Conservation (phyloP, 1,284 basidiomycete species). For the Leccinum variabile region DNA sequence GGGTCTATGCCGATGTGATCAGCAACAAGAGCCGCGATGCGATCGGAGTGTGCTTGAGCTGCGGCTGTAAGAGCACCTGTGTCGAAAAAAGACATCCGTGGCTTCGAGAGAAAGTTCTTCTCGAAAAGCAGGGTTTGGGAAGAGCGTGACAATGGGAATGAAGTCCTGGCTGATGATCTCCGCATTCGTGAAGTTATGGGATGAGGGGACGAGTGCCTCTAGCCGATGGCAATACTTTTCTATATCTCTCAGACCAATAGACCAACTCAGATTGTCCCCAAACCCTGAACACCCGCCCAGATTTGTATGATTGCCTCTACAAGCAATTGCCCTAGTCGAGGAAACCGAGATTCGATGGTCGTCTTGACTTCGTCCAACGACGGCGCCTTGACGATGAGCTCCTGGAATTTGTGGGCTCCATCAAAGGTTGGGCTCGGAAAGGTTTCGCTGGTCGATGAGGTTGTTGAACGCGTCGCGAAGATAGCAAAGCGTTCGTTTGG, state of each 20-base stretch:
- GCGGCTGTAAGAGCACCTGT: constrained; percentile 55
- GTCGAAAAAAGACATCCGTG: constrained; percentile 89
- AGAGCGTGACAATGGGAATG: constrained; percentile 35
- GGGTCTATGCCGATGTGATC: constrained; percentile 64
- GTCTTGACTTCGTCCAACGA: constrained; percentile 62
- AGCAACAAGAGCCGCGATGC: constrained; percentile 56
- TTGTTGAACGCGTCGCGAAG: constrained; percentile 77
- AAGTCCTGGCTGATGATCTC: constrained; percentile 33
- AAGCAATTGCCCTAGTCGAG: constrained; percentile 52
- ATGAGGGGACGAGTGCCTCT: constrained; percentile 57
- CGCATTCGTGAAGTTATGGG: constrained; percentile 46
- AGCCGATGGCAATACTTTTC: constrained; percentile 87
- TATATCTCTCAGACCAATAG: constrained; percentile 82
- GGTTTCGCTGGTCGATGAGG: constrained; percentile 42
- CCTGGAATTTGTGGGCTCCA: constrained; percentile 79
- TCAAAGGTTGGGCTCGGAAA: constrained; percentile 69
- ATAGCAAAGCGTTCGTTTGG: constrained; percentile 66
- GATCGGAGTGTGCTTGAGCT: constrained; percentile 50
- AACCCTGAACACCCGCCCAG: constrained; percentile 57
- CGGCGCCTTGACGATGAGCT: constrained; percentile 66
- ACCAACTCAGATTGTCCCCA: constrained; percentile 52
- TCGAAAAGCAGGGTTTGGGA: constrained; percentile 77
- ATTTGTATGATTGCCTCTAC: constrained; percentile 55
- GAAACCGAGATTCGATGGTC: constrained; percentile 71
- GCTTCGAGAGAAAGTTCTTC: constrained; percentile 93